phyloP scores from a whole-genome alignment of 805 yeast genomes.

The Tetrapisispora namnaoensis region DNA sequence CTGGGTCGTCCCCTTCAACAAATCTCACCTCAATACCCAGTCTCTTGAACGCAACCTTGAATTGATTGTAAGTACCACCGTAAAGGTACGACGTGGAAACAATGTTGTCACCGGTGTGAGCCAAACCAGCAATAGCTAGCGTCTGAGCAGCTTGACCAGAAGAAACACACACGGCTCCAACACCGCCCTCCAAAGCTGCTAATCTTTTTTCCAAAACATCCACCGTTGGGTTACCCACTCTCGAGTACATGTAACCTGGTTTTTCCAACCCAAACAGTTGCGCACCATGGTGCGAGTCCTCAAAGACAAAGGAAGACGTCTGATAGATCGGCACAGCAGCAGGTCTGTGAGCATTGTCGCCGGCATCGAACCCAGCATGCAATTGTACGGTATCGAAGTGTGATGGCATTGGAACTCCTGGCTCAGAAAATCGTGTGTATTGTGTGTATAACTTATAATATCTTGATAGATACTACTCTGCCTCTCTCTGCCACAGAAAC shows the following conservation, averaged over 20 bases:
- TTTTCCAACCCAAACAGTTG: conserved; percentile 76
- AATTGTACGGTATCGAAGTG: conserved; percentile 87
- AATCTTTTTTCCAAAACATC: conserved; percentile 86
- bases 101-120: conserved; percentile 83
- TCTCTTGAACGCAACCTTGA: conserved; percentile 84
- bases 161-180: conserved; percentile 77
- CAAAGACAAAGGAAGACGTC: conserved; percentile 79
- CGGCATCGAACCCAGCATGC: conserved; percentile 87
- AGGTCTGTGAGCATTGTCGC: conserved; percentile 49
- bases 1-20: conserved; percentile 70
- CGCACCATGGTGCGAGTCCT: conserved; percentile 86
- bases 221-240: conserved; percentile 87
- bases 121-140: conserved; percentile 70
- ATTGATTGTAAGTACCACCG: conserved; percentile 95
- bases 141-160: conserved; percentile 98
- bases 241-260: conserved; percentile 79
- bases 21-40: conserved; percentile 80
- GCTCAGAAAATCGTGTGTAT: not conserved
- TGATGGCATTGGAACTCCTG: conserved; percentile 33
- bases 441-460: too few species aligned
- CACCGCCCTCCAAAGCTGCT: conserved; percentile 89
- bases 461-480: too few species aligned
- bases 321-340: conserved; percentile 94
- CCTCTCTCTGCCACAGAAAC: too few species aligned
- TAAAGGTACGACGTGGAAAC: conserved; percentile 78